Percentiles rank a stretch among this genome's conserved stretches.
phyloP scores from a whole-genome alignment of 2,329 filamentous ascomycete genomes.

The Colletotrichum horii region DNA sequence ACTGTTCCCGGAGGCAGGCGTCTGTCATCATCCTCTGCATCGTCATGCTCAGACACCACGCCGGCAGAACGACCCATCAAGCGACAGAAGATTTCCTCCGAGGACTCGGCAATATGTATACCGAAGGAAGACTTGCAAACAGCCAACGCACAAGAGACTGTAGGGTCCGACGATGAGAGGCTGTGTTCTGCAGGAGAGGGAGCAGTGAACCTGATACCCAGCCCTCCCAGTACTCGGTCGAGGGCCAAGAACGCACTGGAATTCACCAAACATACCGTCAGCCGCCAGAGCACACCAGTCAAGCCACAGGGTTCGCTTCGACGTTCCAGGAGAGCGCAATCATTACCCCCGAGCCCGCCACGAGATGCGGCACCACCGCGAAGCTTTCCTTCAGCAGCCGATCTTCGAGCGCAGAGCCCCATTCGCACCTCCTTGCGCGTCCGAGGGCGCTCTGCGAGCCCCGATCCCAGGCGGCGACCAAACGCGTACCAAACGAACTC shows the following conservation, averaged over 20 bases:
- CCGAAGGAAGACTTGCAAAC: neutral
- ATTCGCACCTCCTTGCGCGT: slow-evolving; percentile 24
- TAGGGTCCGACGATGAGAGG: neutral
- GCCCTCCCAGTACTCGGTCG: neutral
- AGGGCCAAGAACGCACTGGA: neutral
- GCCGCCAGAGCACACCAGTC: neutral
- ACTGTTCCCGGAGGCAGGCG: neutral
- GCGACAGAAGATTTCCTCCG: slow-evolving; percentile 35
- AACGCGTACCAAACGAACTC: slow-evolving; percentile 6
- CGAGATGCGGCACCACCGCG: neutral
- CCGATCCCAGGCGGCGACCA: neutral
- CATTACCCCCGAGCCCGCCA: neutral
- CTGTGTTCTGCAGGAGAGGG: neutral
- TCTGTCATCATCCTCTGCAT: neutral
- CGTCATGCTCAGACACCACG: slow-evolving; percentile 3
- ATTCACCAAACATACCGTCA: neutral
- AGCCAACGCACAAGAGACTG: neutral
- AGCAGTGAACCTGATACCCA: neutral
- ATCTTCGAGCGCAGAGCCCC: slow-evolving; percentile 6
- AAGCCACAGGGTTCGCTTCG: neutral
- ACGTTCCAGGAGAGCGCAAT: neutral
- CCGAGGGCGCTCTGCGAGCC: slow-evolving; percentile 5
- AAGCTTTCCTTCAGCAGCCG: slow-evolving; percentile 4
- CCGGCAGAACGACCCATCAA: slow-evolving; percentile 32
- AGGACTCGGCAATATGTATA: slow-evolving; percentile 19